A percentile compares a stretch with the other conserved stretches of the same genome.
Evolutionary conservation across 176 grass and related monocot genomes (phyloP).

Genomic region (Dactylis glomerata): DNA sequence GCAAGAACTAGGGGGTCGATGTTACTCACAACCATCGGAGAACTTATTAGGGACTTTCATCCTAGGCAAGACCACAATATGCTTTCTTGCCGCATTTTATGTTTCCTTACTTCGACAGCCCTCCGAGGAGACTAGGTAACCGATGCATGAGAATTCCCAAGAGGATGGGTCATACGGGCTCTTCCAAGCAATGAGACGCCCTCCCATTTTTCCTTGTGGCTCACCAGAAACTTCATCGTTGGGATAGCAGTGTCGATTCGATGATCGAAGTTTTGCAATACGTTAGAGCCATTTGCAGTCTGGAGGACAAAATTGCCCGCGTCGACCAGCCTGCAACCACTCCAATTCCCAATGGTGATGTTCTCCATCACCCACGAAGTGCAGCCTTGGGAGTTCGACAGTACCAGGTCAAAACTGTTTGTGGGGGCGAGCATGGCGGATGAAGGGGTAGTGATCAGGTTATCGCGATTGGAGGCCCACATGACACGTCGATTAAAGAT

Average conservation of each 20-base stretch:
- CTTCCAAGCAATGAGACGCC: not conserved
- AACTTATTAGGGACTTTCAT: too few relatives aligned
- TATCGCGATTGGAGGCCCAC: not conserved
- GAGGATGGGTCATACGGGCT: conserved; percentile 32
- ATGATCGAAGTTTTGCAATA: not conserved
- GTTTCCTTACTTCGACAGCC: too few relatives aligned
- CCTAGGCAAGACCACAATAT: too few relatives aligned
- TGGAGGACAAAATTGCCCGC: not conserved
- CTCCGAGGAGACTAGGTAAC: too few relatives aligned
- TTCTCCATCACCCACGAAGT: not conserved
- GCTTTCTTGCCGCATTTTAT: too few relatives aligned
- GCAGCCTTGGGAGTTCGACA: not conserved
- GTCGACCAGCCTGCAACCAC: not conserved
- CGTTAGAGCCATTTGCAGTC: not conserved
- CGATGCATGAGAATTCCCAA: conserved; percentile 11
- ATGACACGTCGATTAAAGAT: too few relatives aligned
- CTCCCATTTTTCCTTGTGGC: not conserved
- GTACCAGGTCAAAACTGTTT: not conserved
- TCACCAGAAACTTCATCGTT: not conserved
- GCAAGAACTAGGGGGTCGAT: too few relatives aligned
- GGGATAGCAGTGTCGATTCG: not conserved
- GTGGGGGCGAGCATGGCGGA: not conserved
- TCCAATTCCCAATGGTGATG: not conserved
- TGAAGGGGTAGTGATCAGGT: not conserved
- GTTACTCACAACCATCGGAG: too few relatives aligned